Evolutionary conservation across 2,329 filamentous ascomycete genomes (phyloP), one percentile per base, ranked within the genome.

Genomic region (Fusarium musae): DNA sequence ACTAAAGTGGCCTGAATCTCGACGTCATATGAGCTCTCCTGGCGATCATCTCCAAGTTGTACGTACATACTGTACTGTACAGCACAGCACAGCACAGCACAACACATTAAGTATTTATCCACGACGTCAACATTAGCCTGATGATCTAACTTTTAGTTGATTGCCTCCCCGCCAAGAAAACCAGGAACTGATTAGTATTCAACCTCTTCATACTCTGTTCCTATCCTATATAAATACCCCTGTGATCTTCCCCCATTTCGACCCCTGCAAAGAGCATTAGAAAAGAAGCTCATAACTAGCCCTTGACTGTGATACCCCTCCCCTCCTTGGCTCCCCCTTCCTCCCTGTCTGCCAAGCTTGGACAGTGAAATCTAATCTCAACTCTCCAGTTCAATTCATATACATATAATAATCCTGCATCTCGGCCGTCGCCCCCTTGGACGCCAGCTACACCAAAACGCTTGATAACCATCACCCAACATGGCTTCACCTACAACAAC

Each of bases 401-500:
- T 47, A 28, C 32, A 46, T 39, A 39, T 43, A 39, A 39, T 19
- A 56, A 66, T 69, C 70, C 63, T 66, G 32, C 60, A n/a, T 46
- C 34, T 58, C 39, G 34, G 40, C 54, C 52, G 17, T 34, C 49
- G 40, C 59, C 49, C 49, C 59, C 44, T 56, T 63, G 54, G 19
- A 43, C 42, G 58, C 43, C 47, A 54, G 28, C 43, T 58, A n/a
- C 26, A 43, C 17, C 53, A 57, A 12, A 39, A 61, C 12, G 28
- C 21, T 42, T 47, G 3, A 28, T 26, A 50, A 32, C 42, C 19
- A 70, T 42, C 49, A 52, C 42, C 49, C 57, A 75, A 34, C 52
- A 79, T 81, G 79, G 63, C 79, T 28, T 83, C 82, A 47, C 80
- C 82, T 23, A 79, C 77, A 30, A 77, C 76, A 23, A 63, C 79